These are phyloP conservation scores for Aschersonia sp. DNA, from an alignment of 2,329 filamentous ascomycete species.

Conservation along the genomic window DNA sequence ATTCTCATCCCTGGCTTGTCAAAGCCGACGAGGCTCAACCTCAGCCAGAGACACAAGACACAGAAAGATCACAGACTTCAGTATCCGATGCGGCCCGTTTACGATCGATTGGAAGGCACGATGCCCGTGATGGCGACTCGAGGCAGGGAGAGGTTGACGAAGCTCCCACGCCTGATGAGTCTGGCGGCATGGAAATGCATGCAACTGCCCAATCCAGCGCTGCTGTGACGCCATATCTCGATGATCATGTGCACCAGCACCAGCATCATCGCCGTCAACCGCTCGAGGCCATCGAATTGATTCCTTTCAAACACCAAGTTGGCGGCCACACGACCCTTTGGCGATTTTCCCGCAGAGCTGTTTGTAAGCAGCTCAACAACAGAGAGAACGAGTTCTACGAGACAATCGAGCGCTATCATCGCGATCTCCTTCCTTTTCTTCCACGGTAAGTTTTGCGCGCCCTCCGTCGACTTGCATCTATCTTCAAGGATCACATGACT, in stretches of 20 bases:
- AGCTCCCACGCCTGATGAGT: no score
- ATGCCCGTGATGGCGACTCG: no score
- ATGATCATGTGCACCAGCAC: constrained; percentile 36
- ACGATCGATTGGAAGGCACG: constrained; percentile 2
- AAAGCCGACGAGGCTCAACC: constrained; percentile 37
- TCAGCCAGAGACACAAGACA: constrained; percentile 11
- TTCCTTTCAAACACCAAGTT: constrained; percentile 94
- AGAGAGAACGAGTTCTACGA: constrained; percentile 98
- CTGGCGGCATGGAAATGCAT: constrained; percentile 19
- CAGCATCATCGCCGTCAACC: constrained; percentile 42
- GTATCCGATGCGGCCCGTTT: constrained; percentile 11
- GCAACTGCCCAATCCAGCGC: constrained; percentile 17
- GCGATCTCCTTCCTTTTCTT: constrained; percentile 78
- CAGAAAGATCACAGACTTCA: constrained; percentile 9
- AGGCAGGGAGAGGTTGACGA: no score
- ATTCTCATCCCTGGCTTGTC: constrained; percentile 38
- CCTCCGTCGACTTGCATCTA: background rate
- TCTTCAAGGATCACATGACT: no score
- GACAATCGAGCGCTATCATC: constrained; percentile 80
- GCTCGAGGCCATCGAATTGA: constrained; percentile 83
- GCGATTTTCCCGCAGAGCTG: constrained; percentile 84
- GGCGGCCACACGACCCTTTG: constrained; percentile 94
- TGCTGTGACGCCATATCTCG: constrained; percentile 22
- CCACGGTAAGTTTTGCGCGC: constrained; percentile 47
- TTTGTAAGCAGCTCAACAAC: constrained; percentile 97